Conservation (phyloP, 257 asterid species). For the Leptodermis oblonga region DNA sequence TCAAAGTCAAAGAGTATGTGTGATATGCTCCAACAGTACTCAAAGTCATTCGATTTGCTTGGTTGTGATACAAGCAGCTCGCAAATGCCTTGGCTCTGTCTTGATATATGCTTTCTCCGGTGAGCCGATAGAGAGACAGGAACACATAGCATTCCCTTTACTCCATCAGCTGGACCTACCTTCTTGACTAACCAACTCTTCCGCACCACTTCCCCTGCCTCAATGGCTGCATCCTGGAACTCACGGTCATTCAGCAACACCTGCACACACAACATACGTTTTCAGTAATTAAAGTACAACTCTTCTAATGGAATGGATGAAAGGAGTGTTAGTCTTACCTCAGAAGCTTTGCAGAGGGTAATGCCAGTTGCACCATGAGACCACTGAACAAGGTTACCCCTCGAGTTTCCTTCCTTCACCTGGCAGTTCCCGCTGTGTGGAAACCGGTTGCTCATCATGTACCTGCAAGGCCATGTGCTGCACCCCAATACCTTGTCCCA, state of each 20-base stretch:
- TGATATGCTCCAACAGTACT: constrained; percentile 29
- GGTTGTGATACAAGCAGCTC: too few relatives aligned
- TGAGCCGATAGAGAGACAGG: too few relatives aligned
- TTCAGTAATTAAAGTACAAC: not conserved
- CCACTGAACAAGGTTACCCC: constrained; percentile 82
- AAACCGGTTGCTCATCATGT: too few relatives aligned
- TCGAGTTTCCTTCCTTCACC: constrained; percentile 66
- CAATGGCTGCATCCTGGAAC: constrained; percentile 69
- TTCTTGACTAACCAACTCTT: constrained; percentile 65
- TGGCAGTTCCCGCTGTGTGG: constrained; percentile 84
- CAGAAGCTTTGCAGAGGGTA: too few relatives aligned
- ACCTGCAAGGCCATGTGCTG: constrained; percentile 83
- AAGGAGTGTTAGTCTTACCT: constrained; percentile 29
- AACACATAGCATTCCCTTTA: too few relatives aligned
- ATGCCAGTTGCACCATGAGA: constrained; percentile 73
- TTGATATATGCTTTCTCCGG: too few relatives aligned
- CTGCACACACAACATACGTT: constrained; percentile 20
- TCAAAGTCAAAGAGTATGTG: constrained; percentile 57
- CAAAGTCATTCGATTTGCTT: constrained; percentile 45
- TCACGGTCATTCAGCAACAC: constrained; percentile 51
- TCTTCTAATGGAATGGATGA: not conserved
- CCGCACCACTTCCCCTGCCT: constrained; percentile 86
- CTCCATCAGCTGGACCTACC: too few relatives aligned
- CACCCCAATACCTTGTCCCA: constrained; percentile 87
- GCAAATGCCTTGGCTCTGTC: too few relatives aligned